Percentiles rank a stretch among this genome's conserved stretches.
Evolutionary conservation across 441 rosid species (phyloP).

Genomic region (Pelargonium cotyledonis): DNA sequence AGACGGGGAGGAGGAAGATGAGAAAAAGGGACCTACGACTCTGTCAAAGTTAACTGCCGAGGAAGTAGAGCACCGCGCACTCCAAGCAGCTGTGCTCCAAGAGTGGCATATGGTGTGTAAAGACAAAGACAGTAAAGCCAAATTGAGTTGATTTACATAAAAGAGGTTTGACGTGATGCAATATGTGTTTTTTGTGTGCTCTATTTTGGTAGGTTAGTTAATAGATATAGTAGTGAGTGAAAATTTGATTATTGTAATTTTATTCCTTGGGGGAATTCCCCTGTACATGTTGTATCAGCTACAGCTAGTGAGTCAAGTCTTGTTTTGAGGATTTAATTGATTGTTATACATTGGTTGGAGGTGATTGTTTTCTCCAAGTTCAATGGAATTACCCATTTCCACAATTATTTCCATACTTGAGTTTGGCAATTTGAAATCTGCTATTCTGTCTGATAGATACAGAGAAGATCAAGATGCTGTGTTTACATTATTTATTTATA

Average conservation of each 20-base stretch:
- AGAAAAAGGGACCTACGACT: slow-evolving; percentile 64
- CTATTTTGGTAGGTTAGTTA: too few relatives aligned
- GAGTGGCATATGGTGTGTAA: slow-evolving; percentile 94
- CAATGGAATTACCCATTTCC: too few relatives aligned
- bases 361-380: too few relatives aligned
- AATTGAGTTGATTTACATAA: slow-evolving; percentile 12
- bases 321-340: background rate
- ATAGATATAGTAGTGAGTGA: slow-evolving; percentile 9
- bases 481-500: too few relatives aligned
- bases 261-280: slow-evolving; percentile 9
- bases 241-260: slow-evolving; percentile 8
- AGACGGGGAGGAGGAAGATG: slow-evolving; percentile 28
- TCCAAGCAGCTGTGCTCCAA: slow-evolving; percentile 90
- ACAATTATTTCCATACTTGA: too few relatives aligned
- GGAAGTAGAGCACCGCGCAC: slow-evolving; percentile 94
- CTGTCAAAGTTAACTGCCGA: slow-evolving; percentile 80
- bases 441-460: too few relatives aligned
- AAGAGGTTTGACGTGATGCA: slow-evolving; percentile 11
- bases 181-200: background rate
- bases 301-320: background rate
- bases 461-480: too few relatives aligned
- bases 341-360: background rate
- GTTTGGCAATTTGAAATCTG: too few relatives aligned
- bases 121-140: slow-evolving; percentile 48
- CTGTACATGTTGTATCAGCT: slow-evolving; percentile 29